Evolutionary conservation across 805 yeast species (phyloP).

Genomic region (Jamesozyma spencerorum): DNA sequence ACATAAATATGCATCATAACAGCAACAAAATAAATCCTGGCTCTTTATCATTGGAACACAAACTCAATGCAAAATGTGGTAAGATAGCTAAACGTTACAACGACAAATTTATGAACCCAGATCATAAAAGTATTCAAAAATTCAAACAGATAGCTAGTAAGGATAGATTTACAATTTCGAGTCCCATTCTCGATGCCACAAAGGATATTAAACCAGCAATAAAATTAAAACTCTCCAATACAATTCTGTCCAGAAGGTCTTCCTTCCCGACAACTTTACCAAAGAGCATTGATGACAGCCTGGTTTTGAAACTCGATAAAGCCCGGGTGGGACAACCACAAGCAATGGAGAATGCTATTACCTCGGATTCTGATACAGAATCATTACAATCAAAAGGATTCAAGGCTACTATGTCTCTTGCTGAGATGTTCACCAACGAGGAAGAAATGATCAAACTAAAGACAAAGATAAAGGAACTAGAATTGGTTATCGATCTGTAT

Average conservation of each 20-base stretch:
- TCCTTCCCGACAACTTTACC: background rate
- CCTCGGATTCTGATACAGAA: background rate
- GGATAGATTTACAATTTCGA: background rate
- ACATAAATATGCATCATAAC: background rate
- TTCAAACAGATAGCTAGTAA: background rate
- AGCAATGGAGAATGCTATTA: background rate
- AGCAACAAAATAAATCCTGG: background rate
- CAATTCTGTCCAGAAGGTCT: background rate
- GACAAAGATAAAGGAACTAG: conserved; percentile 79
- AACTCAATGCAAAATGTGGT: too few relatives aligned
- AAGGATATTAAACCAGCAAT: conserved; percentile 4
- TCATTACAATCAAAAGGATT: background rate
- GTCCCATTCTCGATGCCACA: conserved; percentile 3
- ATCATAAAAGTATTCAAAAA: background rate
- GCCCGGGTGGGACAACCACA: background rate
- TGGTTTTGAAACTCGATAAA: background rate
- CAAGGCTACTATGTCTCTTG: background rate
- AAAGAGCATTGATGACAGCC: background rate
- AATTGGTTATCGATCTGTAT: conserved; percentile 81
- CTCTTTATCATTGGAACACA: too few relatives aligned
- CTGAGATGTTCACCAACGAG: conserved; percentile 15
- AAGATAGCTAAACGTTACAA: too few relatives aligned
- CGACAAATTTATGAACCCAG: background rate
- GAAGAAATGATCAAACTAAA: conserved; percentile 39
- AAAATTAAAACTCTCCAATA: conserved; percentile 2